Evolutionary conservation across 495 filamentous ascomycete species (phyloP).

Genomic region (Penicillium steckii): DNA sequence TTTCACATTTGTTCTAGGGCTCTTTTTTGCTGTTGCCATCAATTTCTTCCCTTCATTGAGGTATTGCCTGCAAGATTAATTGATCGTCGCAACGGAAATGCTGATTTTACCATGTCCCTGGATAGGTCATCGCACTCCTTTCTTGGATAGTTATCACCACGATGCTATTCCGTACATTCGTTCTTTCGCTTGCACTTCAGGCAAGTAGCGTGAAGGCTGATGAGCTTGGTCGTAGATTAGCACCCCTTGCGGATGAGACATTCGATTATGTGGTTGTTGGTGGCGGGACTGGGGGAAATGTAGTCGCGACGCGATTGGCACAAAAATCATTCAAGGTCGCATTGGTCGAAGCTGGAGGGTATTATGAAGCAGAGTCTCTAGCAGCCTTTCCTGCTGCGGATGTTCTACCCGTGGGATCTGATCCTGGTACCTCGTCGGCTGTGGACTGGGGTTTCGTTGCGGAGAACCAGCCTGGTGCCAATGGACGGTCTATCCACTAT

Average conservation of each 20-base stretch:
- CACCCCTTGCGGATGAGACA: constrained; percentile 4
- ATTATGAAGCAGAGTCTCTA: constrained; percentile 48
- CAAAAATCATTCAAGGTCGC: constrained; percentile 37
- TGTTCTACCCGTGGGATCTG: constrained; percentile 15
- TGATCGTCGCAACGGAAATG: no score
- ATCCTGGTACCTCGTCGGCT: constrained; percentile 25
- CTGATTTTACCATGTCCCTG: no score
- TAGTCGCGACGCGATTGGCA: constrained; percentile 49
- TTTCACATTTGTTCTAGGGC: not conserved
- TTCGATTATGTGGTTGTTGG: constrained; percentile 58
- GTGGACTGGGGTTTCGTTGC: constrained; percentile 53
- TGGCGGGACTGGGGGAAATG: constrained; percentile 53
- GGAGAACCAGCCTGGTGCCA: constrained; percentile 35
- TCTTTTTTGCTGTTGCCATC: no score
- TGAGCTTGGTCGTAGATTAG: not conserved
- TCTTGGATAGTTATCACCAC: not conserved
- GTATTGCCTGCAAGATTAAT: no score
- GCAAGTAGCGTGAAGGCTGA: not conserved
- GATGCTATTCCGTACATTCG: constrained; percentile 4
- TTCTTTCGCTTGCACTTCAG: constrained; percentile 5
- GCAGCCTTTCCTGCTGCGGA: constrained; percentile 36
- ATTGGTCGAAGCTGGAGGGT: constrained; percentile 57
- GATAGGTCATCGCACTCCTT: not conserved
- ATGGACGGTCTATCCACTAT: constrained; percentile 36
- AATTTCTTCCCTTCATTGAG: no score